Evolutionary conservation across 441 rosid species (phyloP), one percentile per base, ranked within the genome.

Genomic region (Adansonia gregorii): DNA sequence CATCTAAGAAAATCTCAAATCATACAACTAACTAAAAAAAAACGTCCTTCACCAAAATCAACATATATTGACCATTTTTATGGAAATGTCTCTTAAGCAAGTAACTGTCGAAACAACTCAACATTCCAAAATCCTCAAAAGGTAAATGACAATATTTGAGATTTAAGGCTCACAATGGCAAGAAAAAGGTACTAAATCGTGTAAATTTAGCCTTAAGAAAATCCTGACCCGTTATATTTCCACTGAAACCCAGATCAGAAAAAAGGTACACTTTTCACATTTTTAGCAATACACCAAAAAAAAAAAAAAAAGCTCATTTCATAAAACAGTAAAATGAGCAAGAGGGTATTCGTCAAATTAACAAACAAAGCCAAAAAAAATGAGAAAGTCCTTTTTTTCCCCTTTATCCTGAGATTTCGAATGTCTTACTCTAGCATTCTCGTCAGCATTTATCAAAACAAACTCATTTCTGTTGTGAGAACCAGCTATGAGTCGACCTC

Each of bases 401-500:
- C 15, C 15, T 22, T 48, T 41, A 10, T 15, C 10, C 22, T 72
- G 14, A 43, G 73, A 55, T 68, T 45, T 2, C 27, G 60, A 43
- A 75, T n/a, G 27, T n/a, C 92, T 85, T 86, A 93, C 99, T 82
- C 94, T 84, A 56, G 85, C 90, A 82, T 78, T 89, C 78, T 93
- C 99, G 79, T 95, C 98, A 2, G 97, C 98, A 86, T 92, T 93
- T 59, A 95, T 94, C 68, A 94, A 86, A 19, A 95, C 93, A 80
- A 95, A 91, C 89, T 95, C 99, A 55, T 95, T 95, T 85, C 98
- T 88, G 76, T 94, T 94, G 80, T 95, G 98, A 85, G 99, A 95
- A 61, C 99, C 98, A 67, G 99, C 98, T 78, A 95, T 81, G 27
- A 95, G 98, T 17, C 98, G 86, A 69, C 97, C 98, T 15, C 94